Evolutionary conservation across 257 asterid genomes (phyloP), one percentile per base, ranked within the genome.

Genomic region (Cordia subcordata): DNA sequence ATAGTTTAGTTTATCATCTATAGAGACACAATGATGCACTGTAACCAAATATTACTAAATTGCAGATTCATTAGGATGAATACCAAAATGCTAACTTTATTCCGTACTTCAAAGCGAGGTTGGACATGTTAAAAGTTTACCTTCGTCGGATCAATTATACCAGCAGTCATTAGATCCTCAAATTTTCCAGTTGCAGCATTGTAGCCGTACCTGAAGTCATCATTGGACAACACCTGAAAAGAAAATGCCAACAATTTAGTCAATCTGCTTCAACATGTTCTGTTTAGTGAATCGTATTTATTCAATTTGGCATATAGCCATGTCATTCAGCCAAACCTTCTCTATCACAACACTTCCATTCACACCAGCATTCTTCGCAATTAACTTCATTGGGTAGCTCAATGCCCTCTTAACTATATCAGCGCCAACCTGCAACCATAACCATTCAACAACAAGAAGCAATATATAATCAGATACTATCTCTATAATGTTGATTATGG

Each of bases 91-190:
- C n/a, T n/a, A n/a, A n/a, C n/a, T n/a, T n/a, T n/a, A n/a, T n/a
- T n/a, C n/a, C n/a, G n/a, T n/a, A n/a, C 6, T 27, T 27, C 6
- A 27, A 27, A 1, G 35, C n/a, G 6, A 27, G 27, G 23, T 49
- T 49, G 54, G 54, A 13, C 22, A 53, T 42, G 15, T 16, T 22
- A 42, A 61, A 54, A 18, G 32, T 71, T 69, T 54, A 70, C 87
- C 83, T 82, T 77, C 5, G 83, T 82, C 53, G 83, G 85, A 67
- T 82, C 89, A 50, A 82, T 82, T 58, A 79, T 74, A 51, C 89
- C 81, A 71, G 83, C 82, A 53, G 82, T 76, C 82, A 82, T 76
- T 49, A 82, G 55, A 61, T 82, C 89, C 64, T 79, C 80, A 12
- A 74, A 82, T 14, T 64, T 70, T 40, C 86, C 86, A 0, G 83